Percentiles rank a stretch among this genome's conserved stretches.
Evolutionary conservation across 768 basidiomycete genomes (phyloP).

Genomic region (Suillus decipiens): DNA sequence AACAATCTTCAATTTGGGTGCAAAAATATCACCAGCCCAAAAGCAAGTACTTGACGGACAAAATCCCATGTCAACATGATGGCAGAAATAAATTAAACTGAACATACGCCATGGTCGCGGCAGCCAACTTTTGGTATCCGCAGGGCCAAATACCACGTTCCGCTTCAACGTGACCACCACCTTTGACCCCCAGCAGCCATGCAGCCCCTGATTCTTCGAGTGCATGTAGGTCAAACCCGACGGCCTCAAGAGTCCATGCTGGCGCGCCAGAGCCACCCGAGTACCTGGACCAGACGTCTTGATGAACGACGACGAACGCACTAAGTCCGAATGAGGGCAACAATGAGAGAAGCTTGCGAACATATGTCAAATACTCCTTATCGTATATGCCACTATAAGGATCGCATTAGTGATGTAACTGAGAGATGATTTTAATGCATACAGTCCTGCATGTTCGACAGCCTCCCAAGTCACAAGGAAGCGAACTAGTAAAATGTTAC

Average conservation of each 20-base stretch:
- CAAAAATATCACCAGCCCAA: slow-evolving; percentile 89
- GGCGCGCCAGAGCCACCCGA: slow-evolving; percentile 95
- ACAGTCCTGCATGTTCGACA: slow-evolving; percentile 92
- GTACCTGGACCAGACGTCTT: slow-evolving; percentile 96
- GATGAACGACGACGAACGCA: slow-evolving; percentile 83
- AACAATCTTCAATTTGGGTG: slow-evolving; percentile 68
- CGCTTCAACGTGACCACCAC: slow-evolving; percentile 71
- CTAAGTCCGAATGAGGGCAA: slow-evolving; percentile 72
- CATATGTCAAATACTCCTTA: slow-evolving; percentile 76
- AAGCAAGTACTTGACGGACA: slow-evolving; percentile 70
- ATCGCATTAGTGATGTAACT: slow-evolving; percentile 5
- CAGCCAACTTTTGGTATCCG: slow-evolving; percentile 92
- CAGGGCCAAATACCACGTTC: slow-evolving; percentile 91
- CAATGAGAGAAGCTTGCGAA: slow-evolving; percentile 66
- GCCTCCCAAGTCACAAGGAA: slow-evolving; percentile 98
- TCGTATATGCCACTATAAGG: slow-evolving; percentile 77
- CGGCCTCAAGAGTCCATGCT: slow-evolving; percentile 88
- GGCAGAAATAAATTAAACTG: slow-evolving; percentile 5
- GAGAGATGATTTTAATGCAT: slow-evolving; percentile 35
- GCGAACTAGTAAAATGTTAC: slow-evolving; percentile 53
- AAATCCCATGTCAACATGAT: neutral
- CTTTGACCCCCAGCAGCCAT: slow-evolving; percentile 79
- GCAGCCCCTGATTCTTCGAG: slow-evolving; percentile 86
- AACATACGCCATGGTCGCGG: slow-evolving; percentile 87
- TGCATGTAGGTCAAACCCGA: slow-evolving; percentile 80